Percentiles rank a stretch among this genome's conserved stretches.
These are phyloP conservation scores for Skeletonema costatum DNA, from an alignment of 108 stramenopile genomes.

Conservation along the genomic window DNA sequence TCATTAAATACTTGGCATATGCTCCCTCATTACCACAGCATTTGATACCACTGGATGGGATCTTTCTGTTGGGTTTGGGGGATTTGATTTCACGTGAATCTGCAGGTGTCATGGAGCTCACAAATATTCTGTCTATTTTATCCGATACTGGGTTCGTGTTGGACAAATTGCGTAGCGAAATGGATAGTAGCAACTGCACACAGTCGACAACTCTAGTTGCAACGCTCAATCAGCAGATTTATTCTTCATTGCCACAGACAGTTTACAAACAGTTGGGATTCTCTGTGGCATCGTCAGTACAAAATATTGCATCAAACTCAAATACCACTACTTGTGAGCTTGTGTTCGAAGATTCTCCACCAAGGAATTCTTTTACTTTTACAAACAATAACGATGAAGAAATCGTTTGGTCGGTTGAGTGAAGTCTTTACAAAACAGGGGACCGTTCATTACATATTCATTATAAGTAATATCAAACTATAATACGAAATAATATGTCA, in stretches of 20 bases:
- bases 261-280: background rate
- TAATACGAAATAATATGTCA: background rate
- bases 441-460: background rate
- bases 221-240: constrained; percentile 1
- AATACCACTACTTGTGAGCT: background rate
- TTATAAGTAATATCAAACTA: background rate
- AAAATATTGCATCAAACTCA: background rate
- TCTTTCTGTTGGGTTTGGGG: constrained; percentile 24
- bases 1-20: constrained; percentile 29
- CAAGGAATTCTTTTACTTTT: background rate
- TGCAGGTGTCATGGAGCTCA: constrained; percentile 21
- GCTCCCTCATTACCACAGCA: constrained; percentile 31
- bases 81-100: constrained; percentile 10
- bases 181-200: background rate
- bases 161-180: background rate
- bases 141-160: background rate
- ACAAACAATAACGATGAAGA: background rate
- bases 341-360: background rate
- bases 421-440: too few species aligned
- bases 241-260: background rate
- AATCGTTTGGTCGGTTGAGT: background rate
- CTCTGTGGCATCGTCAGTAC: background rate
- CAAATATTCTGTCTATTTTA: constrained; percentile 5
- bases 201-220: background rate
- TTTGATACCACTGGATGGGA: constrained; percentile 23